Evolutionary conservation across 371 early-diverging fungal genomes (phyloP).

Genomic region (Amoeboaphelidium occidentale): DNA sequence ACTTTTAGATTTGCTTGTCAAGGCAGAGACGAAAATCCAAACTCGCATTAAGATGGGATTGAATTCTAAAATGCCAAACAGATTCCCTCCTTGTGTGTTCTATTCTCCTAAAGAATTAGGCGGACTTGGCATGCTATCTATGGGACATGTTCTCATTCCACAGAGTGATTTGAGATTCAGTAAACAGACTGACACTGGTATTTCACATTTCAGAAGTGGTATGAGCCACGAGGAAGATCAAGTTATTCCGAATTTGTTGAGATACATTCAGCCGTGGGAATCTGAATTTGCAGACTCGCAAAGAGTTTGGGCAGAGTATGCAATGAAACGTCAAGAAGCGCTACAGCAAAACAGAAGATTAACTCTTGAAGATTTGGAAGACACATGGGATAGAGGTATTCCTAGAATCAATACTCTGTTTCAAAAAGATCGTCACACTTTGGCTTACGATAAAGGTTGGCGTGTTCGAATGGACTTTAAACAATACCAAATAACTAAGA

Average conservation of each 20-base stretch:
- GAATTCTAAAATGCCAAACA: conserved; percentile 95
- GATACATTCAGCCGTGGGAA: conserved; percentile 96
- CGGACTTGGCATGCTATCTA: conserved; percentile 95
- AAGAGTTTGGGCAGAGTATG: conserved; percentile 97
- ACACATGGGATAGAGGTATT: conserved; percentile 95
- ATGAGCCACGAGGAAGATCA: conserved; percentile 94
- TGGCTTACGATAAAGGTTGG: conserved; percentile 98
- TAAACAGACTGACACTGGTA: conserved; percentile 85
- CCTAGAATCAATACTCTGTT: conserved; percentile 92
- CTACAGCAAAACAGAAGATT: conserved; percentile 78
- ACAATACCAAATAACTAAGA: conserved; percentile 82
- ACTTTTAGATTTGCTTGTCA: conserved; percentile 56
- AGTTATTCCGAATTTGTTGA: conserved; percentile 86
- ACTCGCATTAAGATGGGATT: conserved; percentile 97
- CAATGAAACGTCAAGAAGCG: conserved; percentile 86
- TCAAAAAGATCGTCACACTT: conserved; percentile 80
- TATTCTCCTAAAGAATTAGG: conserved; percentile 80
- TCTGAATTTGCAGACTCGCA: conserved; percentile 94
- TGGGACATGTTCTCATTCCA: conserved; percentile 93
- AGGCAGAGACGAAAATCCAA: conserved; percentile 88
- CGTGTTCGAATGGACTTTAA: conserved; percentile 90
- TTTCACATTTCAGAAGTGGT: conserved; percentile 93
- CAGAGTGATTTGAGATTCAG: conserved; percentile 90
- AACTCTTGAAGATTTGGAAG: conserved; percentile 90
- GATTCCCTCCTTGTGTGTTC: conserved; percentile 95